These are phyloP conservation scores for Spergularia marina DNA, from an alignment of 148 eudicot genomes.

Conservation along the genomic window DNA sequence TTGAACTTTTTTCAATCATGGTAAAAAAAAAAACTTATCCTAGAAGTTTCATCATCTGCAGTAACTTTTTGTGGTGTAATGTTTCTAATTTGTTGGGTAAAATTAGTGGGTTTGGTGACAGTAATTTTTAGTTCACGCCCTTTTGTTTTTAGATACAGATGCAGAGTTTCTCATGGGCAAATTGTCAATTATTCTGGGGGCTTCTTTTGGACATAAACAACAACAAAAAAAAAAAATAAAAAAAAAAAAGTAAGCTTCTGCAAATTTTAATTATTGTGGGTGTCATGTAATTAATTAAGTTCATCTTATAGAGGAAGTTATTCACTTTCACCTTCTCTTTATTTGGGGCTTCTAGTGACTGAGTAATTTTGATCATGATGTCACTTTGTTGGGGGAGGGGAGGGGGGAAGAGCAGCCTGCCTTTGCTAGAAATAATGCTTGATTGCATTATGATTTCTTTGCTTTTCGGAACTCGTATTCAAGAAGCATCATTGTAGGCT, in stretches of 20 bases:
- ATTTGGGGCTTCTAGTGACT: constrained; percentile 35
- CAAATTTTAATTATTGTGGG: constrained; percentile 17
- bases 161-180: neutral
- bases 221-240: too few relatives aligned
- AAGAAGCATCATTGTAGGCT: constrained; percentile 3
- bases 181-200: neutral
- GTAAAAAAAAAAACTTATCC: neutral
- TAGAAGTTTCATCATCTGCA: neutral
- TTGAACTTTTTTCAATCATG: neutral
- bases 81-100: constrained; percentile 23
- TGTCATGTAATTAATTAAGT: constrained; percentile 30
- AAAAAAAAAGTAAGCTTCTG: neutral
- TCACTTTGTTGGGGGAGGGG: constrained; percentile 22
- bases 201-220: constrained; percentile 18
- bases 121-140: too few relatives aligned
- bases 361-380: constrained; percentile 34
- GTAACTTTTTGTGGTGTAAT: neutral
- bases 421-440: constrained; percentile 6
- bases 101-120: neutral
- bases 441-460: constrained; percentile 10
- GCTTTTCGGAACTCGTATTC: constrained; percentile 5
- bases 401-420: constrained; percentile 1
- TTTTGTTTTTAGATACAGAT: neutral
- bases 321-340: neutral
- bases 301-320: constrained; percentile 19